Evolutionary conservation across 2,329 filamentous ascomycete species (phyloP).

Genomic region (Fusarium sp.): DNA sequence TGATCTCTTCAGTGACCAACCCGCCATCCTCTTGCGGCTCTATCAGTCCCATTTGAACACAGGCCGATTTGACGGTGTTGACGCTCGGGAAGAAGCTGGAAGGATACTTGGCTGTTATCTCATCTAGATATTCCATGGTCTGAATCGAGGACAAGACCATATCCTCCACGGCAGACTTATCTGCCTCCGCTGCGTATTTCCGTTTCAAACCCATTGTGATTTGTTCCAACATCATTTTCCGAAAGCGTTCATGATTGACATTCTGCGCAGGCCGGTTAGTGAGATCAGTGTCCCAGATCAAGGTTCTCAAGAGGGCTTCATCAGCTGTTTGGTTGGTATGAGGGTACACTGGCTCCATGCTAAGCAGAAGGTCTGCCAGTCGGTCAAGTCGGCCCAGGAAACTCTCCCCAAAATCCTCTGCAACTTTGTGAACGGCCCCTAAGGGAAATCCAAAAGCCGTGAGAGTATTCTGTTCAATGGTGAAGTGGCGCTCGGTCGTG

Average conservation of each 20-base stretch:
- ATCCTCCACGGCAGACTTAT: fast-evolving
- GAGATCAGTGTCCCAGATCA: not conserved
- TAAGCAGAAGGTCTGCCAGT: not conserved
- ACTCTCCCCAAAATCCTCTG: not conserved
- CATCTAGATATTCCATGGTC: not conserved
- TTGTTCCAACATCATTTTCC: not conserved
- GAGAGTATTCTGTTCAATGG: fast-evolving
- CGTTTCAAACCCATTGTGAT: not conserved
- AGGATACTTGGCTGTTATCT: not conserved
- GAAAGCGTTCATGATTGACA: not conserved
- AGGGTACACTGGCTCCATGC: not conserved
- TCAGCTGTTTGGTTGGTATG: not conserved
- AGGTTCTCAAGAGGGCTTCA: constrained; percentile 7
- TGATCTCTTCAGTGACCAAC: not conserved
- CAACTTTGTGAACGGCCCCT: not conserved
- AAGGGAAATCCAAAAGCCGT: not conserved
- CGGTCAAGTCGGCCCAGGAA: not conserved
- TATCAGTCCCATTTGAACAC: fast-evolving
- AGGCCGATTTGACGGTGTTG: not conserved
- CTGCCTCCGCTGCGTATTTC: not conserved
- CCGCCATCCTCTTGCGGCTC: not conserved
- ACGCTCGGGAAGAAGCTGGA: constrained; percentile 4
- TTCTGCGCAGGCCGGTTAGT: not conserved
- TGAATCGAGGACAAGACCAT: fast-evolving
- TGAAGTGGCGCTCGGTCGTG: not conserved